Evolutionary conservation across 129 eudicot genomes (phyloP).

Genomic region (Flaveria trinervia): DNA sequence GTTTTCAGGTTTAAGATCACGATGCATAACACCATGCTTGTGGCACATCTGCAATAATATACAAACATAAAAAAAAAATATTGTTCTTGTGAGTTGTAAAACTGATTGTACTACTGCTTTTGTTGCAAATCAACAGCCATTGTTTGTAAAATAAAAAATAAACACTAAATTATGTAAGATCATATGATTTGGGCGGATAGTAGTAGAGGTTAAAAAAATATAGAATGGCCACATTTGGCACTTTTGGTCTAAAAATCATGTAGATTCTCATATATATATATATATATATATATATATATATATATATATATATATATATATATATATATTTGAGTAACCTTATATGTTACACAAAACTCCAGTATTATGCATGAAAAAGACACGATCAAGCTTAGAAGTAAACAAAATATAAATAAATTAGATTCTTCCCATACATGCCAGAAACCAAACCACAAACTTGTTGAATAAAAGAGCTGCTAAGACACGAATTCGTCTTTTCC

Average conservation of each 20-base stretch:
- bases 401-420: neutral
- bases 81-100: neutral
- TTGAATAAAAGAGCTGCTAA: neutral
- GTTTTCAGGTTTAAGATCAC: constrained; percentile 88
- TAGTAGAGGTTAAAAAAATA: constrained; percentile 1
- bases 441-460: constrained; percentile 1
- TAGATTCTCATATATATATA: neutral
- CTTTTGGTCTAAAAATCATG: neutral
- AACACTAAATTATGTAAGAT: neutral
- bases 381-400: neutral
- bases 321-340: neutral
- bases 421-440: constrained; percentile 5
- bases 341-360: neutral
- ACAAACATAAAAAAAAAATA: neutral
- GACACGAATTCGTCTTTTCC: neutral
- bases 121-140: neutral
- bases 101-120: neutral
- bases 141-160: constrained; percentile 2
- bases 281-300: too few species aligned
- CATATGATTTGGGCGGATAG: neutral
- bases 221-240: neutral
- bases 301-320: neutral
- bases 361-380: constrained; percentile 1
- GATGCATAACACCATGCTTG: constrained; percentile 90
- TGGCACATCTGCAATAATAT: constrained; percentile 64